phyloP scores from a whole-genome alignment of 441 rosid genomes.

The Pelargonium fulgidum region DNA sequence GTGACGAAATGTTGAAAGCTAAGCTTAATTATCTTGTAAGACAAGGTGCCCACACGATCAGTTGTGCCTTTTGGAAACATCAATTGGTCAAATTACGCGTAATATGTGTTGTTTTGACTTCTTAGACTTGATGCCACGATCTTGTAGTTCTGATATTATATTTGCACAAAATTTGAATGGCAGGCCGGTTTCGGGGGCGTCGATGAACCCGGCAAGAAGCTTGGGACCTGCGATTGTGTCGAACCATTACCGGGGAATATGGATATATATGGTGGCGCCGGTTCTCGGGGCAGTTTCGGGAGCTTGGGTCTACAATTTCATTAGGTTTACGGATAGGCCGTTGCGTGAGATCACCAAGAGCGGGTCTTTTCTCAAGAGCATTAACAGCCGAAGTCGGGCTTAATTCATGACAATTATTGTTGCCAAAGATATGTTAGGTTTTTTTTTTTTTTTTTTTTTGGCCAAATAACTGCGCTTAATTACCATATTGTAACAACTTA shows the following conservation, averaged over 20 bases:
- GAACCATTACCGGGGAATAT: constrained; percentile 41
- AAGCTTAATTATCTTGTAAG: not conserved
- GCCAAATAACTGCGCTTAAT: no score
- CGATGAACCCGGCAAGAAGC: constrained; percentile 90
- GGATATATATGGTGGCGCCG: constrained; percentile 62
- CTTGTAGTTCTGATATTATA: no score
- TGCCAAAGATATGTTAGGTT: no score
- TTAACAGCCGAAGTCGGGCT: no score
- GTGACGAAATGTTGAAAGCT: not conserved
- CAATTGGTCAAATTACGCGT: not conserved
- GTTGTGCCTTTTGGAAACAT: not conserved
- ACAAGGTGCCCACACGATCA: not conserved
- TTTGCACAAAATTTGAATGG: no score
- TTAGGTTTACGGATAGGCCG: constrained; percentile 77
- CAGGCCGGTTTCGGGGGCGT: constrained; percentile 82
- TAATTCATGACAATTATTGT: not conserved
- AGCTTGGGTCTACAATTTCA: constrained; percentile 64
- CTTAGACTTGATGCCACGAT: not conserved
- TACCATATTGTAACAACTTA: no score
- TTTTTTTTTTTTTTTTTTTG: no score
- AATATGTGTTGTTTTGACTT: not conserved
- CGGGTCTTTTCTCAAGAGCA: constrained; percentile 46
- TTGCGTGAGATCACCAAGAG: constrained; percentile 68
- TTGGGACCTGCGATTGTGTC: constrained; percentile 76
- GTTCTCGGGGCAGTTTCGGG: constrained; percentile 66